Evolutionary conservation across 352 stramenopile species (phyloP).

Genomic region (Pythium oligandrum): DNA sequence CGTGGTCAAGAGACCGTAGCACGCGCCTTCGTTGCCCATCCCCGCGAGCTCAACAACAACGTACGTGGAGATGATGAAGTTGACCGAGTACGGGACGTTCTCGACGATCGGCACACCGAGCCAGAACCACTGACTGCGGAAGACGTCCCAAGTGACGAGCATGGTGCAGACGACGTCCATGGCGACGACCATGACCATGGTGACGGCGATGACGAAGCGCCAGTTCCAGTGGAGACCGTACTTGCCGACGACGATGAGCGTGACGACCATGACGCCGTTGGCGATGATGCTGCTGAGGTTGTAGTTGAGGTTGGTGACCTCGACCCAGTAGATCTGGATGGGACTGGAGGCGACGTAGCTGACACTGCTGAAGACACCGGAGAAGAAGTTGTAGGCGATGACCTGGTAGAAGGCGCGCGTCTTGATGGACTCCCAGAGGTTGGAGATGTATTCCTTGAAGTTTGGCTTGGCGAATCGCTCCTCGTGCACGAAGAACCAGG

Average conservation of each 20-base stretch:
- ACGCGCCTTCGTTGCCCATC: constrained; percentile 26
- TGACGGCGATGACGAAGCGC: constrained; percentile 17
- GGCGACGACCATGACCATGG: constrained; percentile 13
- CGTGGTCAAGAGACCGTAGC: constrained; percentile 32
- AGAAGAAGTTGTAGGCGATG: constrained; percentile 22
- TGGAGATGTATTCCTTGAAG: constrained; percentile 24
- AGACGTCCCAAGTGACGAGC: constrained; percentile 22
- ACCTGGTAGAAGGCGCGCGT: constrained; percentile 22
- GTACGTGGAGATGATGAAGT: constrained; percentile 32
- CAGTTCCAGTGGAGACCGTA: constrained; percentile 26
- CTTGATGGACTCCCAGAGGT: constrained; percentile 29
- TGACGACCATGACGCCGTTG: constrained; percentile 14
- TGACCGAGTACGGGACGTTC: constrained; percentile 17
- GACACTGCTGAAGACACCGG: constrained; percentile 19
- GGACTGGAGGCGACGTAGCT: constrained; percentile 16
- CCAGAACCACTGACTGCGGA: constrained; percentile 22
- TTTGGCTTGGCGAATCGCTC: constrained; percentile 16
- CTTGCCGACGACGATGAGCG: constrained; percentile 19
- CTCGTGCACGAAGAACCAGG: constrained; percentile 30
- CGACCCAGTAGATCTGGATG: constrained; percentile 18
- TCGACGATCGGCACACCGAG: constrained; percentile 25
- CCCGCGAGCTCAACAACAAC: constrained; percentile 27
- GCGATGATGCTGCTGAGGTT: constrained; percentile 15
- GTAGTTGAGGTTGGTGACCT: constrained; percentile 19
- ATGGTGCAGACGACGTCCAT: constrained; percentile 23